Conservation (phyloP, 371 early-diverging fungal genomes). For the Saksenaea vasiformis region DNA sequence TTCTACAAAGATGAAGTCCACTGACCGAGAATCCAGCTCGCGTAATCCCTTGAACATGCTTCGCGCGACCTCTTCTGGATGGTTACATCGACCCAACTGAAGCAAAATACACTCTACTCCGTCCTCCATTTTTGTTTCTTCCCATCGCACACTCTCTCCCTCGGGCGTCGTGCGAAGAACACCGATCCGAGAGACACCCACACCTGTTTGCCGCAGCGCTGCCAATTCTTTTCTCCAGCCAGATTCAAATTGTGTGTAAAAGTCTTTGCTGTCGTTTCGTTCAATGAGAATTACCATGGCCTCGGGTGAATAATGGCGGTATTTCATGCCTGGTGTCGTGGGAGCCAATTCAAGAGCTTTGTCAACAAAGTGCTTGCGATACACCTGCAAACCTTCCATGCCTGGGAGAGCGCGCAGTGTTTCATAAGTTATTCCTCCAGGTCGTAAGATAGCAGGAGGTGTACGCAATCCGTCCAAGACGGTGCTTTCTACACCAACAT, state of each 20-base stretch:
- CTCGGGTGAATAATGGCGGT: conserved; percentile 97
- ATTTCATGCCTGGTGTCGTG: conserved; percentile 99
- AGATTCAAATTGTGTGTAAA: conserved; percentile 20
- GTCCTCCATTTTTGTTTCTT: conserved; percentile 14
- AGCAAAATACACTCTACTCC: conserved; percentile 25
- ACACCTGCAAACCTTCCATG: conserved; percentile 70
- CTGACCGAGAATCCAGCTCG: conserved; percentile 75
- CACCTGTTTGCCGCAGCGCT: conserved; percentile 13
- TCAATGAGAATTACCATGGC: conserved; percentile 85
- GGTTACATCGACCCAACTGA: conserved; percentile 46
- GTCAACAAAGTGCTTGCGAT: conserved; percentile 78
- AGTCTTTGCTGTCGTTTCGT: background rate
- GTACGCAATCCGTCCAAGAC: conserved; percentile 83
- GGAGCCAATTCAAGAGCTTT: conserved; percentile 74
- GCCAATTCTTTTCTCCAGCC: conserved; percentile 26
- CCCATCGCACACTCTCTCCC: conserved; percentile 22
- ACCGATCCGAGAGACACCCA: conserved; percentile 18
- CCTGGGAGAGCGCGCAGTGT: conserved; percentile 55
- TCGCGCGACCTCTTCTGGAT: conserved; percentile 71
- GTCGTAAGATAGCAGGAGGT: conserved; percentile 91
- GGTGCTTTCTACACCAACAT: conserved; percentile 96
- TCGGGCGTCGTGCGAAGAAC: conserved; percentile 26
- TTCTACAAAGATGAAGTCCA: conserved; percentile 86
- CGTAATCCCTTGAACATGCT: conserved; percentile 86
- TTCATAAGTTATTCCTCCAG: conserved; percentile 96